These are phyloP conservation scores for Aspergillus tamarii DNA, from an alignment of 2,329 filamentous ascomycete genomes.

Conservation along the genomic window DNA sequence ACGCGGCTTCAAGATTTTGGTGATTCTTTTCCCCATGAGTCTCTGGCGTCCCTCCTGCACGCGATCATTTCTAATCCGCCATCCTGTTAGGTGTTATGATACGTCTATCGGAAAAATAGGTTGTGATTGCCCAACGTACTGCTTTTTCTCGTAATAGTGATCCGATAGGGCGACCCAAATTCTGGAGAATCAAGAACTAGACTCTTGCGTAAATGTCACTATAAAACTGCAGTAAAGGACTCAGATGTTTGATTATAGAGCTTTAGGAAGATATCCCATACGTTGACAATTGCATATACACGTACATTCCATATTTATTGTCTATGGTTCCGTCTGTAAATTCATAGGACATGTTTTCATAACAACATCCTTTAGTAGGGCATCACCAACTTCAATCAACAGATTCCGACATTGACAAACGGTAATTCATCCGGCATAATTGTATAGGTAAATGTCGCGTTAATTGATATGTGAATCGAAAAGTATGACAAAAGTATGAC, in stretches of 20 bases:
- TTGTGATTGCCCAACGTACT: not conserved
- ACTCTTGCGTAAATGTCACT: not conserved
- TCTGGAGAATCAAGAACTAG: not conserved
- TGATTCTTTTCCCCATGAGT: constrained; percentile 19
- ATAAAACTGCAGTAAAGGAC: not conserved
- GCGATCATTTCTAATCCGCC: constrained; percentile 14
- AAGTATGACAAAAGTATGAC: too few relatives aligned
- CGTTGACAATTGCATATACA: not conserved
- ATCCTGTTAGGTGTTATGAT: constrained; percentile 14
- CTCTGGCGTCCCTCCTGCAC: constrained; percentile 18
- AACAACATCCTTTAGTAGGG: too few relatives aligned
- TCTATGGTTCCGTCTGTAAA: not conserved
- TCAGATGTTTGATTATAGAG: not conserved
- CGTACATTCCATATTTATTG: not conserved
- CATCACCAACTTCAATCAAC: too few relatives aligned
- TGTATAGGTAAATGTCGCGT: too few relatives aligned
- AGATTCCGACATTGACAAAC: too few relatives aligned
- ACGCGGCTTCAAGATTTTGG: constrained; percentile 15
- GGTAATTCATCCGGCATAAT: too few relatives aligned
- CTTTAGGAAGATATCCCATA: too few relatives aligned
- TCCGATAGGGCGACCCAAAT: not conserved
- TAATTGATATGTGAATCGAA: too few relatives aligned
- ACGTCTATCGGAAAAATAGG: not conserved
- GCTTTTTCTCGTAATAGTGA: not conserved
- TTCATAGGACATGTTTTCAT: not conserved